phyloP scores from a whole-genome alignment of 2,329 filamentous ascomycete species.

The Fusarium nygamai region DNA sequence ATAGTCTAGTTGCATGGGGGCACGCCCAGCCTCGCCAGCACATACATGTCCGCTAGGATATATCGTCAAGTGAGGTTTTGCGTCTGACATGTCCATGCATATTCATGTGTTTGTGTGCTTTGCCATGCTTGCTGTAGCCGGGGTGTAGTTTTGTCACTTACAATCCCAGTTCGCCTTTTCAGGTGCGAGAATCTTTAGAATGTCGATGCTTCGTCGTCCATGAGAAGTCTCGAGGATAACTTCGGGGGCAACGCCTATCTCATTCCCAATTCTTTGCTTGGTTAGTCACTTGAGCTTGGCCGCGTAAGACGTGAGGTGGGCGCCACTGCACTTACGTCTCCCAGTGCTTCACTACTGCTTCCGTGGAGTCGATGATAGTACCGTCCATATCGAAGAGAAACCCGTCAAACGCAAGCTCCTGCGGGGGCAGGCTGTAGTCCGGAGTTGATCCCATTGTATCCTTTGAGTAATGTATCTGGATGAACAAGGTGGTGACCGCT shows the following conservation, averaged over 20 bases:
- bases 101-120: neutral
- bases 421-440: conserved; percentile 55
- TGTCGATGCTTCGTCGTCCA: conserved; percentile 88
- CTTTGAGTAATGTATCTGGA: neutral
- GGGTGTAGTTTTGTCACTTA: conserved; percentile 57
- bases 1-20: neutral
- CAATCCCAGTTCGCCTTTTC: conserved; percentile 94
- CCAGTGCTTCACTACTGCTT: conserved; percentile 83
- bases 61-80: conserved; percentile 1
- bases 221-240: conserved; percentile 91
- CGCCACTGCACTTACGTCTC: conserved; percentile 61
- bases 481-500: neutral
- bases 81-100: neutral
- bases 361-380: conserved; percentile 84
- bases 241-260: conserved; percentile 85
- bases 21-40: neutral
- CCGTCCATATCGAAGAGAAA: conserved; percentile 82
- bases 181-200: conserved; percentile 80
- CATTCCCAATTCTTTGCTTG: conserved; percentile 72
- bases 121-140: neutral
- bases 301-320: neutral
- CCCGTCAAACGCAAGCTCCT: conserved; percentile 61
- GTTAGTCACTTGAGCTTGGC: neutral
- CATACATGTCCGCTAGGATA: neutral
- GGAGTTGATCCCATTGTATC: conserved; percentile 49